A percentile compares a stretch with the other conserved stretches of the same genome.
phyloP scores from a whole-genome alignment of 306 rosid genomes.

The Hylodesmum podocarpum region DNA sequence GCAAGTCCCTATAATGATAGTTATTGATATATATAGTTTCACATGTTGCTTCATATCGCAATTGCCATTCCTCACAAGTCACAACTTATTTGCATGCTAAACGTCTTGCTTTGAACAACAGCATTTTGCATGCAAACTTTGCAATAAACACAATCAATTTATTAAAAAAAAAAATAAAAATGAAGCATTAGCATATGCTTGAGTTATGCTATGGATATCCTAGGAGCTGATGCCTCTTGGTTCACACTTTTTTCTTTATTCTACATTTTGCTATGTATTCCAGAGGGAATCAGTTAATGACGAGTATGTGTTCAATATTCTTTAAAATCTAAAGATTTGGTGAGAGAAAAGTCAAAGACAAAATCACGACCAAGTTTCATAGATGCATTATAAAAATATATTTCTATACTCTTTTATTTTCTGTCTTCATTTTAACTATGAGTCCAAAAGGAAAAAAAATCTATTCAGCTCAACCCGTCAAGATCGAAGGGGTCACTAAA shows the following conservation, averaged over 20 bases:
- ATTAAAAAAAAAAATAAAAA: neutral
- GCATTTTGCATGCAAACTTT: neutral
- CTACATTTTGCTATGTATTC: neutral
- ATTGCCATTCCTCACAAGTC: neutral
- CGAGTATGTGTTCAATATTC: neutral
- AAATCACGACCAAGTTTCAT: neutral
- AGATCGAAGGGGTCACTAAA: neutral
- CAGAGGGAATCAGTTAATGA: neutral
- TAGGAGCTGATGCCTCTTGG: neutral
- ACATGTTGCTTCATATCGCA: neutral
- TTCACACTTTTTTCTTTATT: neutral
- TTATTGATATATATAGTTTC: no score
- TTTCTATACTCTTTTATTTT: neutral
- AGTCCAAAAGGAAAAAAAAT: neutral
- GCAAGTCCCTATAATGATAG: neutral
- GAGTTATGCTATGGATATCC: slow-evolving; percentile 31
- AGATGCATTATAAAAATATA: neutral
- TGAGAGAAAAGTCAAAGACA: neutral
- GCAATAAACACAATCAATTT: neutral
- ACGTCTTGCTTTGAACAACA: neutral
- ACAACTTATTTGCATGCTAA: neutral
- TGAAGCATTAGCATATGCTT: neutral
- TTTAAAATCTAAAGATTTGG: neutral
- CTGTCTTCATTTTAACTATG: neutral
- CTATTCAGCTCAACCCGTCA: neutral